Evolutionary conservation across 495 filamentous ascomycete species (phyloP), one percentile per base, ranked within the genome.

Genomic region (Aspergillus asperescens): DNA sequence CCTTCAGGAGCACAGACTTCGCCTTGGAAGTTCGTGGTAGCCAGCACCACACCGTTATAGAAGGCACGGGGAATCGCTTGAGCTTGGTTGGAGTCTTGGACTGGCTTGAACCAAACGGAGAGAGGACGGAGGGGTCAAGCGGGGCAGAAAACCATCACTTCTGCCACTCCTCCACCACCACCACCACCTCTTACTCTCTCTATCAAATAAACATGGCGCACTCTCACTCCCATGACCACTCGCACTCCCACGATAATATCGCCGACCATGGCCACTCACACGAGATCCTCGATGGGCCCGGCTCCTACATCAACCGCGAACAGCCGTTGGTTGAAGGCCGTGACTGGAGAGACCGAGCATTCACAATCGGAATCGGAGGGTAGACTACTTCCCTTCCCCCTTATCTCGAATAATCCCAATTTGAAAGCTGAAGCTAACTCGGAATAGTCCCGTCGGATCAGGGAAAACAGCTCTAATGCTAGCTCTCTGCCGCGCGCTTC

Each of bases 401-500:
- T 31, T n/a, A 10, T 27, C n/a, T 28, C 37, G 22, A 32, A n/a
- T n/a, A n/a, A n/a, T n/a, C n/a, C n/a, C 28, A 32, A n/a, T 8
- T n/a, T 24, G 22, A 35, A 27, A 5, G 12, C 18, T 43, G 9
- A 31, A 46, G 50, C 42, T 49, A 13, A 31, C 13, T 41, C 29
- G 10, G 22, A 40, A 31, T 58, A 96, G 93, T 47, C 93, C 93
- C 61, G 93, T 98, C 42, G 93, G 93, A 53, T 96, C 93, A 22
- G 93, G 93, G 62, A 98, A 98, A 69, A 96, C 93, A 13, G 93
- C 93, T 35, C 79, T 97, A 18, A 96, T 97, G 92, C 82, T 95
- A 7, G 82, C 87, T 23, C 81, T 96, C 57, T 95, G 89, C 70
- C 84, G 77, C 25, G 83, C 84, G 24, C 81, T 98, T 2, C 84